Conservation (phyloP, 306 rosid genomes). For the Prunus armeniaca region DNA sequence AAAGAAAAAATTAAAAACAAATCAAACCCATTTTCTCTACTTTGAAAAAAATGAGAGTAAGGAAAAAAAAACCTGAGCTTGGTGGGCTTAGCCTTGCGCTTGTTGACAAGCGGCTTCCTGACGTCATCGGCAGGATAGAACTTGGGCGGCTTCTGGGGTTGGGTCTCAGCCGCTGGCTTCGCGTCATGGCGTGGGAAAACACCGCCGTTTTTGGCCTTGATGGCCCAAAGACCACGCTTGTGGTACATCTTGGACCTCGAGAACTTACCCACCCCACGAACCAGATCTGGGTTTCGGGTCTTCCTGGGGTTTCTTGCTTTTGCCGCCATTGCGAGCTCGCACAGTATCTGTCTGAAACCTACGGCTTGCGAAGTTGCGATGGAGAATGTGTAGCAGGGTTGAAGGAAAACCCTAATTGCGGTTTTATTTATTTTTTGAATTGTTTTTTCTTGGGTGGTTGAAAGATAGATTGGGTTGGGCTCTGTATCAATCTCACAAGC, state of each 20-base stretch:
- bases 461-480: neutral
- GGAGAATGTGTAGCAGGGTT: neutral
- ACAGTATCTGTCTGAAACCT: neutral
- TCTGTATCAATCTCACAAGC: neutral
- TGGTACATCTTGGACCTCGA: conserved; percentile 43
- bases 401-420: neutral
- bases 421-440: neutral
- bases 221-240: conserved; percentile 42
- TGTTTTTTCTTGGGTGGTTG: neutral
- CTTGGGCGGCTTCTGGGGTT: conserved; percentile 31
- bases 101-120: conserved; percentile 35
- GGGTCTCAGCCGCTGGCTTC: conserved; percentile 19
- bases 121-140: conserved; percentile 39
- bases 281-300: conserved; percentile 38
- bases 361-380: neutral
- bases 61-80: conserved; percentile 23
- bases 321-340: conserved; percentile 24
- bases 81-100: conserved; percentile 34
- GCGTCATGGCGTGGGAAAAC: conserved; percentile 37
- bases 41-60: neutral
- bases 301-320: conserved; percentile 13
- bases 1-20: neutral
- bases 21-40: neutral
- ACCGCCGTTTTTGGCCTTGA: conserved; percentile 40
- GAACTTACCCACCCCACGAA: conserved; percentile 37